Percentiles rank a stretch among this genome's conserved stretches.
Evolutionary conservation across 208 protist species (phyloP).

Genomic region (Acanthamoeba pearcei): DNA sequence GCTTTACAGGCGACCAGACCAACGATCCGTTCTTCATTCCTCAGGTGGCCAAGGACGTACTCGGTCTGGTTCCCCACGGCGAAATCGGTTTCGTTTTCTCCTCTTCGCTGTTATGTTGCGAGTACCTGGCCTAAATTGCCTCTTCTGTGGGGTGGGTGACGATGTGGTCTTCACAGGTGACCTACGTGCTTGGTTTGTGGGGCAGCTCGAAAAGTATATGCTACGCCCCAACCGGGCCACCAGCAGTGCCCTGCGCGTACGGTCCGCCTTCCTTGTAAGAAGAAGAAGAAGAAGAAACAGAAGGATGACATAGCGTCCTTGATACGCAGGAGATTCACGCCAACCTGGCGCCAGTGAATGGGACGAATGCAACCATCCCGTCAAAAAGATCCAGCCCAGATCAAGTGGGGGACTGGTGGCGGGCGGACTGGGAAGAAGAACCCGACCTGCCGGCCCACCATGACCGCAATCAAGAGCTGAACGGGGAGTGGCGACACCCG

Average conservation of each 20-base stretch:
- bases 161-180: neutral
- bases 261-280: too few species aligned
- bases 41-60: neutral
- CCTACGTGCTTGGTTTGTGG: slow-evolving; percentile 10
- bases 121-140: too few species aligned
- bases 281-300: too few species aligned
- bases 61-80: neutral
- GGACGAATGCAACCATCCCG: neutral
- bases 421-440: neutral
- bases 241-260: neutral
- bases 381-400: neutral
- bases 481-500: neutral
- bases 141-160: too few species aligned
- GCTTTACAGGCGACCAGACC: neutral
- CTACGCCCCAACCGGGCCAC: neutral
- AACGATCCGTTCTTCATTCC: slow-evolving; percentile 40
- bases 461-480: too few species aligned
- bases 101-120: too few species aligned
- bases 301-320: neutral
- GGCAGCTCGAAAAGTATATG: slow-evolving; percentile 32
- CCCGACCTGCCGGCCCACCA: too few species aligned
- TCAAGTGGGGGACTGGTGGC: neutral
- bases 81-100: neutral
- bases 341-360: neutral
- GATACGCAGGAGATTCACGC: neutral